Base-by-base conservation (phyloP, 1,284 basidiomycete species). In the Cystobasidium slooffiae region DNA sequence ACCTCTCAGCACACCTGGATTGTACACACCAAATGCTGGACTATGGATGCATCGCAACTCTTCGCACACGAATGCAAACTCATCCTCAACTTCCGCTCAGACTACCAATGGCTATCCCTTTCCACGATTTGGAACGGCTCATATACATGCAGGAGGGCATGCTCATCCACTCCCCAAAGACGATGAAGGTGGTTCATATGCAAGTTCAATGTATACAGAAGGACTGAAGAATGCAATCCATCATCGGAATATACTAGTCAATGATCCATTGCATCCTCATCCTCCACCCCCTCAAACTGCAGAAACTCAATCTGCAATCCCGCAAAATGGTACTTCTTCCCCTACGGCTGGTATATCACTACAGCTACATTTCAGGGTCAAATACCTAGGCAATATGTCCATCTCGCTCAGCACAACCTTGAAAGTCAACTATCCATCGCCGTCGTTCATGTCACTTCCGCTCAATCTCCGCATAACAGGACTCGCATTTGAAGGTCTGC, bases 401-500 rank as follows among this genome's bases (percentile, higher is more conserved):
- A 79, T 87, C 43, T 91, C 91, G 1, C 86, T 99, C 76, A 88
- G 90, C n/a, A 98, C 96, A 0, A 93, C 92, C 10, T 87, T 99
- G 20, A 88, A 94, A 77, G 94, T 99, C 82, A 97, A 98, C 84
- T 97, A 98, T 82, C 95, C 96, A 0, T 92, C 92, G 0, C 88
- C 90, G 0, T 88, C 91, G 80, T 98, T 99, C 86, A 97, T 99
- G 94, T 89, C 91, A 7, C 86, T 99, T 20, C 97, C 97, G 1
- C 91, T 99, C 81, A 91, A 92, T 80, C 88, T 99, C 61, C 90
- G 89, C 18, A 88, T 98, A 24, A 96, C 91, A 0, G 93, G 93
- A 0, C 85, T 98, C 66, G 86, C 93, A 8, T 91, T 99, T 81
- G 87, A 87, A 7, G 93, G 92, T 58, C 93, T 96, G 79, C 83